phyloP scores from a whole-genome alignment of 371 early-diverging fungal genomes.

The Actinomucor elegans region DNA sequence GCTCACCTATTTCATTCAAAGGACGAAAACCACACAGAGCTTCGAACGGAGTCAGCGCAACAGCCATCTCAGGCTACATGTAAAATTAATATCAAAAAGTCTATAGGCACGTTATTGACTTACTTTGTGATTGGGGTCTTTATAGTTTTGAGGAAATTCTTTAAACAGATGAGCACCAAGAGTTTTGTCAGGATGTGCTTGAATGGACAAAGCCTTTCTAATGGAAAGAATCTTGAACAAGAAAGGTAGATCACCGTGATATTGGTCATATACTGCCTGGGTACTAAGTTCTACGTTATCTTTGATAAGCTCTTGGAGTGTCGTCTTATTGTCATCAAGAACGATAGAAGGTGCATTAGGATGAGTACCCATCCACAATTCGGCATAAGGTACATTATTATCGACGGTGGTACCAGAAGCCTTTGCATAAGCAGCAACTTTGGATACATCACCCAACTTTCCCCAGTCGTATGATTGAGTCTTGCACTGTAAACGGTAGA shows the following conservation, averaged over 20 bases:
- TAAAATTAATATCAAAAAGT: no score
- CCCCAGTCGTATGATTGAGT: constrained; percentile 97
- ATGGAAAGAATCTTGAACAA: constrained; percentile 97
- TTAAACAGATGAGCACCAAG: constrained; percentile 76
- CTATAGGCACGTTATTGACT: no score
- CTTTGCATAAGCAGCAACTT: constrained; percentile 82
- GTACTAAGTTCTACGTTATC: constrained; percentile 53
- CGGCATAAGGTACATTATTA: constrained; percentile 81
- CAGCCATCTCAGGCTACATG: constrained; percentile 93
- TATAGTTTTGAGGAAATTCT: constrained; percentile 81
- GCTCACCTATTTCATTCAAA: constrained; percentile 70
- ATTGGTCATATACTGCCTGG: constrained; percentile 52
- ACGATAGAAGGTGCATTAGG: constrained; percentile 84
- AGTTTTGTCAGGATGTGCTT: constrained; percentile 95
- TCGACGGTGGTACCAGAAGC: constrained; percentile 60
- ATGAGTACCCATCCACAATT: constrained; percentile 99
- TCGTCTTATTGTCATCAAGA: constrained; percentile 36
- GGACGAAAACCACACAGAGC: constrained; percentile 96
- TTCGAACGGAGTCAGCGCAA: constrained; percentile 94
- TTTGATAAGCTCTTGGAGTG: constrained; percentile 57
- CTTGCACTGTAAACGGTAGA: constrained; percentile 58
- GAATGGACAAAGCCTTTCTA: constrained; percentile 93
- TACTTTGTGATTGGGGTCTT: constrained; percentile 65
- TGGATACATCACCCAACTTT: constrained; percentile 78
- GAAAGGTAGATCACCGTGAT: constrained; percentile 87